Evolutionary conservation across 2,329 filamentous ascomycete genomes (phyloP).

Genomic region (Zarea fungicola): DNA sequence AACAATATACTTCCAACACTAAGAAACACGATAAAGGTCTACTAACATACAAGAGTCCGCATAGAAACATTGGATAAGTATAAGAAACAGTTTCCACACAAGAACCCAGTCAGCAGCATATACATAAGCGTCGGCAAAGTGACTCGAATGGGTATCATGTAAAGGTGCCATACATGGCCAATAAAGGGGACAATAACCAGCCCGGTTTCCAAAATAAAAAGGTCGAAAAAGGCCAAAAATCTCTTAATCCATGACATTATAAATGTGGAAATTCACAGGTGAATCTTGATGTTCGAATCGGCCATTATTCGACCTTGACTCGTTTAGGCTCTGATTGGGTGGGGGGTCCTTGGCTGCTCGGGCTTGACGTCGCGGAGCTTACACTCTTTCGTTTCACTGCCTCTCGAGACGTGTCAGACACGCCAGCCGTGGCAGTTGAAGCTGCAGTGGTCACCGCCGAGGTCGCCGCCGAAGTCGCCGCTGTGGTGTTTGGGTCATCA

Average conservation of each 20-base stretch:
- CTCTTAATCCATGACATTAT: not conserved
- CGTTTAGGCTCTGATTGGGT: constrained; percentile 13
- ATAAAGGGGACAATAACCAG: not conserved
- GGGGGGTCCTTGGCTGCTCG: not conserved
- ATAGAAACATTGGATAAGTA: no score
- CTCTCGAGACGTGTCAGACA: constrained; percentile 5
- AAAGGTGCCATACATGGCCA: constrained; percentile 2
- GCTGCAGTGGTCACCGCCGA: not conserved
- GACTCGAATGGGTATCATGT: constrained; percentile 12
- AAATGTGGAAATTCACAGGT: no score
- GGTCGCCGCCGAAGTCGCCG: not conserved
- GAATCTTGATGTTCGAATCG: no score
- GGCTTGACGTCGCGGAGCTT: not conserved
- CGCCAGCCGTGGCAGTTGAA: not conserved
- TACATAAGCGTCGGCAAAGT: constrained; percentile 9
- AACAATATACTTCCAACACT: no score
- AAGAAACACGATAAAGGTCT: no score
- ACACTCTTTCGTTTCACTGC: constrained; percentile 13
- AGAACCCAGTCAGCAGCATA: constrained; percentile 3
- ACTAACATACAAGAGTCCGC: no score
- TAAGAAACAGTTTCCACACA: not conserved
- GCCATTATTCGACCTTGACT: constrained; percentile 13
- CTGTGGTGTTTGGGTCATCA: constrained; percentile 39
- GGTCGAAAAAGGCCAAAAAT: not conserved
- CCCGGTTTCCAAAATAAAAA: no score